Conservation (phyloP, 2,329 filamentous ascomycete species). For the Calonectria hongkongensis region DNA sequence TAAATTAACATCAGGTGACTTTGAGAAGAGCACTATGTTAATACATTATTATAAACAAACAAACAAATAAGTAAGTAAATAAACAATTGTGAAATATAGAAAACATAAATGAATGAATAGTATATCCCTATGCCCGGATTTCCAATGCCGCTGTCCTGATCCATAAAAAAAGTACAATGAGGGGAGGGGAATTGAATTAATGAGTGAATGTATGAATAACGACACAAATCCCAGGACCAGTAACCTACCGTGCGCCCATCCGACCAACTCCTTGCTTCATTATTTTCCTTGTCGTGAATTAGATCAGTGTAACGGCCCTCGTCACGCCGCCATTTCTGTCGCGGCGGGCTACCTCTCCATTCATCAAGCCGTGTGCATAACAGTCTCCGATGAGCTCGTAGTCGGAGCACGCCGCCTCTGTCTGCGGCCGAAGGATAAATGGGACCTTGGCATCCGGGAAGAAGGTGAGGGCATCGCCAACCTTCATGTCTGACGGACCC, state of each 20-base stretch:
- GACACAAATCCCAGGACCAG: background rate
- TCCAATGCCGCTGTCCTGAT: background rate
- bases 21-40: background rate
- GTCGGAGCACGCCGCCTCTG: background rate
- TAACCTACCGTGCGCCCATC: constrained; percentile 21
- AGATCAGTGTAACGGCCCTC: constrained; percentile 21
- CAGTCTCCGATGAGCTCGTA: constrained; percentile 25
- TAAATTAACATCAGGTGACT: background rate
- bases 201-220: background rate
- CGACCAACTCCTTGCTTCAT: background rate
- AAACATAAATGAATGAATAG: constrained; percentile 1
- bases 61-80: background rate
- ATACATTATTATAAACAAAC: background rate
- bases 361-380: constrained; percentile 32
- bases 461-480: constrained; percentile 11
- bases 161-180: background rate
- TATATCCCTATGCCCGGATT: background rate
- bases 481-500: constrained; percentile 6
- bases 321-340: background rate
- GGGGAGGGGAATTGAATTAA: background rate
- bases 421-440: constrained; percentile 18
- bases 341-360: constrained; percentile 21
- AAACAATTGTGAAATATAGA: background rate
- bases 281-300: background rate
- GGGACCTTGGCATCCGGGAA: constrained; percentile 26